phyloP scores from a whole-genome alignment of 352 stramenopile genomes.

The Globisporangium middletonii region DNA sequence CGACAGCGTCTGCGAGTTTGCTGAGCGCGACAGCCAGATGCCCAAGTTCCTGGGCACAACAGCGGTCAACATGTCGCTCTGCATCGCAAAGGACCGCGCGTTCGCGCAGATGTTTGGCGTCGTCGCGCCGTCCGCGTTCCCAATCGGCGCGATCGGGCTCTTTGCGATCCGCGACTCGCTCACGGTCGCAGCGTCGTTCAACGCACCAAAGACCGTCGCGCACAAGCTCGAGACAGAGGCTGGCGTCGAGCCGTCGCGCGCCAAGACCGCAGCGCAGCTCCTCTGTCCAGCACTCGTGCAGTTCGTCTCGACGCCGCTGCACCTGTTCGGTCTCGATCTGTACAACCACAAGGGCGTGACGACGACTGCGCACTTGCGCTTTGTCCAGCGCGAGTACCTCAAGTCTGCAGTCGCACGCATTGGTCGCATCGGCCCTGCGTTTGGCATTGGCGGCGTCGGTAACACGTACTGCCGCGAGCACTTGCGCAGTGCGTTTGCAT shows the following conservation, averaged over 20 bases:
- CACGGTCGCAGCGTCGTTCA: constrained; percentile 86
- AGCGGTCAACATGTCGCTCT: constrained; percentile 88
- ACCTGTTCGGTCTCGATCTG: constrained; percentile 84
- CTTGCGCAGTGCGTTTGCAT: constrained; percentile 35
- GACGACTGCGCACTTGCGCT: constrained; percentile 29
- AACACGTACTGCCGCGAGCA: constrained; percentile 67
- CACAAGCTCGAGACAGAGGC: constrained; percentile 50
- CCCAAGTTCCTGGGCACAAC: constrained; percentile 88
- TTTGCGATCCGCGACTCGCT: constrained; percentile 85
- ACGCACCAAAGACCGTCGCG: constrained; percentile 66
- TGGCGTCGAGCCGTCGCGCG: constrained; percentile 38
- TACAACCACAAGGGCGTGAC: constrained; percentile 75
- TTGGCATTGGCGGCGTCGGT: constrained; percentile 85
- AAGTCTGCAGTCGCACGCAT: constrained; percentile 83
- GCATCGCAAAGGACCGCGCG: constrained; percentile 88
- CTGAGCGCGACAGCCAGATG: constrained; percentile 70
- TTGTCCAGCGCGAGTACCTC: constrained; percentile 79
- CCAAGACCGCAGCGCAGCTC: constrained; percentile 69
- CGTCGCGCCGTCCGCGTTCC: constrained; percentile 67
- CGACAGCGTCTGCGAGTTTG: constrained; percentile 79
- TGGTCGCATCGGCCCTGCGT: constrained; percentile 83
- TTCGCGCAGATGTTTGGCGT: constrained; percentile 91
- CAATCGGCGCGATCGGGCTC: constrained; percentile 71
- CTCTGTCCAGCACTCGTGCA: constrained; percentile 80
- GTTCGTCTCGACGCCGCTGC: constrained; percentile 85